phyloP scores from a whole-genome alignment of 2,329 filamentous ascomycete genomes.

The Sporothrix humicola region DNA sequence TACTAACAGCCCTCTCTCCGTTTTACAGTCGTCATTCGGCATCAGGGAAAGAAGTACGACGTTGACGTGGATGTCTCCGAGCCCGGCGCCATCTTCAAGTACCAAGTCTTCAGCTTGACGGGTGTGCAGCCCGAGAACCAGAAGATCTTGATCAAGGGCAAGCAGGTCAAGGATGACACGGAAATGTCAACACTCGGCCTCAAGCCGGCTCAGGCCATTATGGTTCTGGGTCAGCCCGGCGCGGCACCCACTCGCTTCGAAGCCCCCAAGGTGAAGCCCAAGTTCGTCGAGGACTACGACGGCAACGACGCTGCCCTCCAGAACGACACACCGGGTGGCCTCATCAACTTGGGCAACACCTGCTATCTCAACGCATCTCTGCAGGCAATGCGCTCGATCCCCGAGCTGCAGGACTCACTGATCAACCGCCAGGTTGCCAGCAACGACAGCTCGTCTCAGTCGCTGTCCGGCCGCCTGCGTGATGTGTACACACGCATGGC shows the following conservation, averaged over 20 bases:
- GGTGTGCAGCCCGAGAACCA: conserved; percentile 95
- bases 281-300: conserved; percentile 97
- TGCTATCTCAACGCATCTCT: conserved; percentile 98
- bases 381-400: conserved; percentile 86
- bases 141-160: conserved; percentile 93
- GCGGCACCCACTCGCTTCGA: conserved; percentile 65
- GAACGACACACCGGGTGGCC: conserved; percentile 81
- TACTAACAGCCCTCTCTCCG: neutral
- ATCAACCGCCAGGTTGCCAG: conserved; percentile 51
- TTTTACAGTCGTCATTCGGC: conserved; percentile 81
- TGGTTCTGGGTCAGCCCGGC: conserved; percentile 94
- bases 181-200: conserved; percentile 82
- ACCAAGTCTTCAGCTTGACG: conserved; percentile 92
- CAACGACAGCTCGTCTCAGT: conserved; percentile 44
- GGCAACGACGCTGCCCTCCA: conserved; percentile 86
- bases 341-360: conserved; percentile 94
- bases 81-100: conserved; percentile 92
- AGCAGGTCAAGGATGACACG: conserved; percentile 93
- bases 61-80: conserved; percentile 86
- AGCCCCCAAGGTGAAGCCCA: conserved; percentile 79
- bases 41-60: conserved; percentile 93
- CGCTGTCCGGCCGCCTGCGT: conserved; percentile 77
- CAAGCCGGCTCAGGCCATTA: conserved; percentile 84
- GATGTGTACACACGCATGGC: conserved; percentile 89
- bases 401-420: conserved; percentile 85